Evolutionary conservation across 2,329 filamentous ascomycete genomes (phyloP).

Genomic region (Sporothrix sp.): DNA sequence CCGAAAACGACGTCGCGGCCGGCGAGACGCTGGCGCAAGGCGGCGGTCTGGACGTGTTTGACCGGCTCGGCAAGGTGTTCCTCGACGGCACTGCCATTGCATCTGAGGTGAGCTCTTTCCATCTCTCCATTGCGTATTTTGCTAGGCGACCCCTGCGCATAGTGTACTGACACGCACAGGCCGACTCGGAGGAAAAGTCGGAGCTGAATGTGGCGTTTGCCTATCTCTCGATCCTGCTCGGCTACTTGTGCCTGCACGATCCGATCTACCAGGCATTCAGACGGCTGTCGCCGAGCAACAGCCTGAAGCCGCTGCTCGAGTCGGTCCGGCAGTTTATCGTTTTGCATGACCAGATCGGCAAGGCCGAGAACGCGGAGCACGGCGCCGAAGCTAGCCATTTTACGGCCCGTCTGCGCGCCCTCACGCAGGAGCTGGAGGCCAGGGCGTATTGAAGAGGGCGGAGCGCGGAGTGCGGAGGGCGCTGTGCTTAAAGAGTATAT

Average conservation of each 20-base stretch:
- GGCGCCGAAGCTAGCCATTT: conserved; percentile 24
- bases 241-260: conserved; percentile 59
- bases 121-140: background rate
- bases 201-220: conserved; percentile 75
- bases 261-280: conserved; percentile 36
- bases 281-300: conserved; percentile 33
- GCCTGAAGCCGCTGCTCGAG: conserved; percentile 36
- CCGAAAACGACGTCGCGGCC: conserved; percentile 63
- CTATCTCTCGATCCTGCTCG: conserved; percentile 75
- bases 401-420: conserved; percentile 29
- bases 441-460: background rate
- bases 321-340: conserved; percentile 47
- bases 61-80: conserved; percentile 55
- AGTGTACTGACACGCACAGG: conserved; percentile 33
- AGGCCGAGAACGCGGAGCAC: conserved; percentile 28
- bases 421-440: conserved; percentile 31
- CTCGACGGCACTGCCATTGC: conserved; percentile 55
- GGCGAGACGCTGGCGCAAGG: conserved; percentile 34
- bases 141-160: background rate
- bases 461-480: no score
- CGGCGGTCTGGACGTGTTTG: conserved; percentile 28
- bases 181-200: conserved; percentile 62
- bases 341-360: conserved; percentile 41
- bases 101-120: conserved; percentile 50
- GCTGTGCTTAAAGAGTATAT: no score